Percentiles rank a stretch among this genome's conserved stretches.
Conservation (phyloP, 768 basidiomycete genomes). For the Boletus sp. region DNA sequence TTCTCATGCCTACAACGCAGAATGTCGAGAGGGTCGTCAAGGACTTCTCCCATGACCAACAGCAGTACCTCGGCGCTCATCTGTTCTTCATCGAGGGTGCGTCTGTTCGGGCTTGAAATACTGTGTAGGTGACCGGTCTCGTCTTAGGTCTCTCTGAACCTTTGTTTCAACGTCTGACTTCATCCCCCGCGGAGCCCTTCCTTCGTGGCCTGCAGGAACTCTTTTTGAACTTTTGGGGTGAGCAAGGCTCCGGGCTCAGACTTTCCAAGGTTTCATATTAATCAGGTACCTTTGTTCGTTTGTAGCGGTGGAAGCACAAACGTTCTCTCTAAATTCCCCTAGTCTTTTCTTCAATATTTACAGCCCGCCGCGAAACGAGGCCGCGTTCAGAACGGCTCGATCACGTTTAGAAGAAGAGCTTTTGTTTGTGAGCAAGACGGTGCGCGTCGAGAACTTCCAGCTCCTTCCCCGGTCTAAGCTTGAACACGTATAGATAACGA, state of each 20-base stretch:
- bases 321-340: slow-evolving; percentile 77
- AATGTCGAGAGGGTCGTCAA: slow-evolving; percentile 89
- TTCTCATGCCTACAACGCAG: slow-evolving; percentile 92
- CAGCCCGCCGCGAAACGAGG: slow-evolving; percentile 74
- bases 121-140: not conserved
- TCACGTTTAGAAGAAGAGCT: slow-evolving; percentile 87
- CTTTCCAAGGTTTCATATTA: slow-evolving; percentile 4
- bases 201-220: slow-evolving; percentile 81
- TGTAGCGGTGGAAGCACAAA: slow-evolving; percentile 79
- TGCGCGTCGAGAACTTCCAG: slow-evolving; percentile 23
- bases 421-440: slow-evolving; percentile 66
- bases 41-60: slow-evolving; percentile 66
- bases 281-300: slow-evolving; percentile 3
- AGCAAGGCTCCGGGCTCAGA: slow-evolving; percentile 26
- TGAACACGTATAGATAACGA: slow-evolving; percentile 60
- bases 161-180: slow-evolving; percentile 70
- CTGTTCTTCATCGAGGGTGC: slow-evolving; percentile 91
- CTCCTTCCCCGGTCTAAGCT: slow-evolving; percentile 1
- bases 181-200: slow-evolving; percentile 72
- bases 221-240: slow-evolving; percentile 92
- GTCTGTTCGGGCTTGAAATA: slow-evolving; percentile 17
- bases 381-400: slow-evolving; percentile 62
- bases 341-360: slow-evolving; percentile 85
- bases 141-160: slow-evolving; percentile 68
- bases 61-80: slow-evolving; percentile 81